Base-by-base conservation (phyloP, 2,329 filamentous ascomycete species). In the Sporothrix dimorphospora region DNA sequence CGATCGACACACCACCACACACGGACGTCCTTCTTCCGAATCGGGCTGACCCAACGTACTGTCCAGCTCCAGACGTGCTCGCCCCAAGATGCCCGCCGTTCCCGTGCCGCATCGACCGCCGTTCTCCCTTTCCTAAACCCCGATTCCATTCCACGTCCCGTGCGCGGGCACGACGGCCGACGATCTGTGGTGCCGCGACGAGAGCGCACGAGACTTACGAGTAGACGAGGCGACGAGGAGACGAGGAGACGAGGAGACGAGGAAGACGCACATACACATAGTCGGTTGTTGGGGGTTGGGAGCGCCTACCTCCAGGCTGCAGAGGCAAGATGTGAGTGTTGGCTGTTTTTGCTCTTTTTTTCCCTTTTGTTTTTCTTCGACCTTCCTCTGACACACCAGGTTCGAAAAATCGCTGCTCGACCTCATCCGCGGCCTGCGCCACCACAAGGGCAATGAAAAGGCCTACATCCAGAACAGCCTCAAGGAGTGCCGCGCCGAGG, bases 391-490 rank as follows among this genome's bases (percentile, higher is more conserved):
- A 72, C 68, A 16, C 9, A 9, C 21, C 66, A 98, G 94, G 96
- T 99, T 99, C 84, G 96, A 99, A 83, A 99, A 99, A 84, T 98
- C 96, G 55, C 89, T 99, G 24, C 97, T 98, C 83, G 95, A 98
- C 89, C 94, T 99, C 86, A 99, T 99, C 78, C 90, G 94, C 82
- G 96, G 96, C 78, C 86, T 99, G 79, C 91, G 96, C 76, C 96
- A 95, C 81, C 94, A 98, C 85, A 98, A 97, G 82, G 95, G 95
- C 78, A 92, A 91, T 79, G 96, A 99, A 84, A 92, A 92, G 81
- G 94, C 97, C 80, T 99, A 98, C 82, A 97, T 99, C 73, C 92
- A 97, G 80, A 91, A 93, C 81, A 94, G 91, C 79, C 84, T 98
- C 79, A 94, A 94, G 85, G 96, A 99, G 92, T 99, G 96, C 82